Evolutionary conservation across 2,329 filamentous ascomycete species (phyloP).

Genomic region (Calonectria pteridis): DNA sequence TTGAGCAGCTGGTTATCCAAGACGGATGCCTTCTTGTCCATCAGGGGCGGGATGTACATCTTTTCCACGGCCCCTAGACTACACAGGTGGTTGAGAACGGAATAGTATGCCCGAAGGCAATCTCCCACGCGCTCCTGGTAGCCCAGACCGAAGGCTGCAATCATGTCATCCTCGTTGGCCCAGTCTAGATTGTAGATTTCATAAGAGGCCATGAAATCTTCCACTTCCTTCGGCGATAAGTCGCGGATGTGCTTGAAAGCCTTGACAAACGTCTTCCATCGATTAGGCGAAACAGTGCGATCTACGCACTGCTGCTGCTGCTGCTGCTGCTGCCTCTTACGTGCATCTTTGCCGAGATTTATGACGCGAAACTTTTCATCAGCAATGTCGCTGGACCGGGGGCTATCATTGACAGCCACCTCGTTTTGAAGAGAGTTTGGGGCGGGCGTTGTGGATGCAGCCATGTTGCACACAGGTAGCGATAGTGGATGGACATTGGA

Average conservation of each 20-base stretch:
- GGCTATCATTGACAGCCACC: neutral
- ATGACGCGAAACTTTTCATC: constrained; percentile 7
- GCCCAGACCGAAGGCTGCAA: constrained; percentile 11
- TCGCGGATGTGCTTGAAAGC: constrained; percentile 21
- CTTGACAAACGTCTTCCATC: constrained; percentile 23
- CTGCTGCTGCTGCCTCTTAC: neutral
- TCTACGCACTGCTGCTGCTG: neutral
- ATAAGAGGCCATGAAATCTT: constrained; percentile 27
- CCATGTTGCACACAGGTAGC: neutral
- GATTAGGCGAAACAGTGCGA: constrained; percentile 1
- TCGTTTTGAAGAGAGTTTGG: neutral
- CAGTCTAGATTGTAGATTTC: constrained; percentile 27
- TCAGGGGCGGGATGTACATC: constrained; percentile 25
- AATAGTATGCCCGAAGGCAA: constrained; percentile 21
- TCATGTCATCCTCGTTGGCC: constrained; percentile 19
- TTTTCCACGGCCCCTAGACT: constrained; percentile 26
- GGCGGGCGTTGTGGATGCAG: neutral
- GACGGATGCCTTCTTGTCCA: constrained; percentile 21
- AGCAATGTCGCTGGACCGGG: constrained; percentile 13
- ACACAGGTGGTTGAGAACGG: constrained; percentile 24
- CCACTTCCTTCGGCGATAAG: constrained; percentile 15
- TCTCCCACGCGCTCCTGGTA: constrained; percentile 25
- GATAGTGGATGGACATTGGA: neutral
- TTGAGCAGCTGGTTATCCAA: constrained; percentile 25
- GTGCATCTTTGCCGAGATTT: neutral